Base-by-base conservation (phyloP, 306 rosid species). In the Prunus salicina region DNA sequence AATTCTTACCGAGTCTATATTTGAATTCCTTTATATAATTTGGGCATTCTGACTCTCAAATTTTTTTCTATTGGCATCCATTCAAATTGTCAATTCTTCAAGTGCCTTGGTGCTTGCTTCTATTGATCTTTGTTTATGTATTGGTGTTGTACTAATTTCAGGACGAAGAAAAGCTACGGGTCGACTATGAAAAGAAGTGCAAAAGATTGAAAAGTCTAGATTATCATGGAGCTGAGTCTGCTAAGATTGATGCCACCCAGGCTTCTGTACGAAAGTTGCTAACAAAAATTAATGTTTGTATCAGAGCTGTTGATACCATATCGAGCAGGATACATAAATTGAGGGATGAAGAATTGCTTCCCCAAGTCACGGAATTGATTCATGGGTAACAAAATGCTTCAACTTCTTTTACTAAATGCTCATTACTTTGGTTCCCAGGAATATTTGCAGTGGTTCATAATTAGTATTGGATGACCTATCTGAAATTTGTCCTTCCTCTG, bases 111-210 rank as follows among this genome's bases (percentile, higher is more conserved):
- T 62, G 22, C 72, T 62, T 77, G 76, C 46, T 52, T 12, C 58
- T 49, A 34, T 75, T 55, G 78, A 69, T 24, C 34, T 65, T 43
- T 78, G 12, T 68, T 79, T 80, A 72, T 52, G 69, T 67, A 75
- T 67, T 68, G 30, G 13, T 80, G 49, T 77, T 72, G 56, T 38
- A 14, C 49, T 84, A 69, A 79, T 81, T 63, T 77, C 71, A 96
- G 99, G 99, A 91, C 73, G 99, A 92, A 88, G 99, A 96, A 86
- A 90, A 84, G 86, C 79, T 92, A 56, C 96, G 97, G 67, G 76
- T 87, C 67, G 75, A 79, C 69, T 96, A 96, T 30, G 99, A 91
- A 79, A 96, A 88, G 82, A 73, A 83, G 75, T 92, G 92, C 90
- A 96, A 87, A 87, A 89, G 87, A 86, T 80, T 96, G 79, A 91